Evolutionary conservation across 2,329 filamentous ascomycete genomes (phyloP).

Genomic region (Colletotrichum viniferum): DNA sequence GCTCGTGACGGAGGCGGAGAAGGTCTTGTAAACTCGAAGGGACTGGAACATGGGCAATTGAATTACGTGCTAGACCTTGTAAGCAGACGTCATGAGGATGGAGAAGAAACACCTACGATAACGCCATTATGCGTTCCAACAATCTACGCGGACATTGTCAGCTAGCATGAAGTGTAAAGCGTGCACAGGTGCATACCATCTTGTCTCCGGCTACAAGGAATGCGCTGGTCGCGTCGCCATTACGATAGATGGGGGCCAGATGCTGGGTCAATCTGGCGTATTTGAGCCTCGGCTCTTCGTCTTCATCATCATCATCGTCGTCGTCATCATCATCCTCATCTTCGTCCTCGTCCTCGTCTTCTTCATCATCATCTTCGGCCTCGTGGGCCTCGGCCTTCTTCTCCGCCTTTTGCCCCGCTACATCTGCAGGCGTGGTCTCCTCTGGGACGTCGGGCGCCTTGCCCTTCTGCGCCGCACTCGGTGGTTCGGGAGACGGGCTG

Average conservation of each 20-base stretch:
- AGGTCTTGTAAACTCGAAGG: slow-evolving; percentile 87
- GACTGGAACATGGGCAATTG: slow-evolving; percentile 82
- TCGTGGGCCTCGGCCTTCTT: slow-evolving; percentile 24
- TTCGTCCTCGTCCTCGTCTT: slow-evolving; percentile 47
- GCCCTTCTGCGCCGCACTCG: slow-evolving; percentile 8
- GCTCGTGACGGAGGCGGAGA: slow-evolving; percentile 87
- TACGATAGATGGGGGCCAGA: slow-evolving; percentile 82
- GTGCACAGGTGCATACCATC: slow-evolving; percentile 67
- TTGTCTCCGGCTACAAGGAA: slow-evolving; percentile 94
- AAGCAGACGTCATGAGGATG: background rate
- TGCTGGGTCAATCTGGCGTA: slow-evolving; percentile 86
- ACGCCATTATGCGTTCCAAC: slow-evolving; percentile 96
- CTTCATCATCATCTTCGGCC: slow-evolving; percentile 28
- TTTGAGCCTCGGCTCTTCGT: slow-evolving; percentile 94
- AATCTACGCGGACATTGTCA: slow-evolving; percentile 61
- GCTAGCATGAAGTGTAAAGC: background rate
- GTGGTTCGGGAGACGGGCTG: background rate
- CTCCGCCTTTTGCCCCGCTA: slow-evolving; percentile 8
- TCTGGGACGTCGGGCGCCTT: slow-evolving; percentile 9
- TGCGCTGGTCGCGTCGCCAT: slow-evolving; percentile 91
- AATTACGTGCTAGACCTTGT: slow-evolving; percentile 72
- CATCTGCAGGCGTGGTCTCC: background rate
- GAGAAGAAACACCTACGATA: slow-evolving; percentile 66
- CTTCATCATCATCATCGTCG: slow-evolving; percentile 81
- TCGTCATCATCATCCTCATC: slow-evolving; percentile 64